phyloP scores from a whole-genome alignment of 768 basidiomycete species.

The Tubosaeta sp. region DNA sequence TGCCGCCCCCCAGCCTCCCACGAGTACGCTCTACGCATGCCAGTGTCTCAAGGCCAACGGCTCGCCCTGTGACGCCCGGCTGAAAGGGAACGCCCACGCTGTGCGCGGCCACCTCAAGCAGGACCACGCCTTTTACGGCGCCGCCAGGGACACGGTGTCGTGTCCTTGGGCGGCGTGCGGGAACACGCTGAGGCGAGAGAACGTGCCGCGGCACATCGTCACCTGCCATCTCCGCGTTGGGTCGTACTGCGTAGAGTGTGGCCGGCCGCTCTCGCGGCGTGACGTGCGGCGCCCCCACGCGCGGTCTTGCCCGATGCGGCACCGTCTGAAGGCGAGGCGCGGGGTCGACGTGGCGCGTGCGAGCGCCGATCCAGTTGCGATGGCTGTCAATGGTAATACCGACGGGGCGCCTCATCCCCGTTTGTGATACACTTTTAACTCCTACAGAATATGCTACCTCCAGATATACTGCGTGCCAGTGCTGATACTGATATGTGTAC shows the following conservation, averaged over 20 bases:
- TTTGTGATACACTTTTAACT: not conserved
- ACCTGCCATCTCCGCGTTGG: constrained; percentile 11
- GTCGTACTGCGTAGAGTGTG: constrained; percentile 10
- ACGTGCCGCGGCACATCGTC: constrained; percentile 16
- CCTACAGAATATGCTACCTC: not conserved
- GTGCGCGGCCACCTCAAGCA: constrained; percentile 16
- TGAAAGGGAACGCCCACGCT: constrained; percentile 1
- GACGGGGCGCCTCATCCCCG: not conserved
- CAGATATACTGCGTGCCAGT: too few species aligned
- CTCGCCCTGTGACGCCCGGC: not conserved
- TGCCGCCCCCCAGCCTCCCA: not conserved
- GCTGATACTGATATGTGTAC: not conserved
- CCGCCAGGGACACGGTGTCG: not conserved
- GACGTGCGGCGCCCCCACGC: constrained; percentile 18
- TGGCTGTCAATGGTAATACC: not conserved
- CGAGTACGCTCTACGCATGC: not conserved
- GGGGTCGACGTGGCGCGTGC: not conserved
- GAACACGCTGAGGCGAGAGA: constrained; percentile 10
- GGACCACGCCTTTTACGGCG: constrained; percentile 4
- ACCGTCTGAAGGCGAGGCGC: not conserved
- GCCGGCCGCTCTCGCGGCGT: constrained; percentile 14
- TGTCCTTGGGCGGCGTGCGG: constrained; percentile 17
- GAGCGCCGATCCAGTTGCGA: not conserved
- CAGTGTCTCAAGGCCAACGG: not conserved
- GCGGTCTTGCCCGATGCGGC: constrained; percentile 7